Base-by-base conservation (phyloP, 805 yeast species). In the Candida lessepsii region DNA sequence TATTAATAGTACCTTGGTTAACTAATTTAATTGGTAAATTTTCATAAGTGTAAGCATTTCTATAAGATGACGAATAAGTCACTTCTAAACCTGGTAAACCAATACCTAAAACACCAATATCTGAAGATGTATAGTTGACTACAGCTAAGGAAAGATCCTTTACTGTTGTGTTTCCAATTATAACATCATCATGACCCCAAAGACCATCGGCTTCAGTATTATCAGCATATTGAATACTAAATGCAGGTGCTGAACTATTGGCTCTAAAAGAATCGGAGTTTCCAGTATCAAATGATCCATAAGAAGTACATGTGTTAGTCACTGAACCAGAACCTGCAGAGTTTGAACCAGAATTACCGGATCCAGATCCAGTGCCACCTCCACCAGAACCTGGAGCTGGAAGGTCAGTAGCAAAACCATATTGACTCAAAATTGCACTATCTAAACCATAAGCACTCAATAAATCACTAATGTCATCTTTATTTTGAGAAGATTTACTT, bases 101-200 rank as follows among this genome's bases (percentile, higher is more conserved):
- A 46, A 86, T 77, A 19, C 90, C 89, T 29, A 86, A 60, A 18
- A 86, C 91, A 41, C 95, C 91, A 43, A 73, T 63, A 7, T 78
- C 58, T 3, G 90, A 79, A 45, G 79, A 77, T 2, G 87, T 76
- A 25, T 60, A 58, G 53, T 78, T 78, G 2, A 86, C 95, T 17
- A 88, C 78, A 1, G 95, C 96, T 58, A 89, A 74, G 4, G 87
- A 77, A 21, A 84, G 62, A 41, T 68, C 63, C 0, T 65, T 45
- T 9, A 86, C 64, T 2, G 68, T 59, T 10, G 71, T 58, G 35
- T 69, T 76, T 33, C 80, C 78, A 39, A 86, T 51, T 2, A 50
- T 45, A 4, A 89, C 69, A 28, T 66, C 63, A 52, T 89, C 96
- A 32, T 68, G 61, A 14, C 86, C 95, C 80, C 80, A 77, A 31